Evolutionary conservation across 75 land plant species (phyloP), one percentile per base, ranked within the genome.

Genomic region (Azolla pinnata): DNA sequence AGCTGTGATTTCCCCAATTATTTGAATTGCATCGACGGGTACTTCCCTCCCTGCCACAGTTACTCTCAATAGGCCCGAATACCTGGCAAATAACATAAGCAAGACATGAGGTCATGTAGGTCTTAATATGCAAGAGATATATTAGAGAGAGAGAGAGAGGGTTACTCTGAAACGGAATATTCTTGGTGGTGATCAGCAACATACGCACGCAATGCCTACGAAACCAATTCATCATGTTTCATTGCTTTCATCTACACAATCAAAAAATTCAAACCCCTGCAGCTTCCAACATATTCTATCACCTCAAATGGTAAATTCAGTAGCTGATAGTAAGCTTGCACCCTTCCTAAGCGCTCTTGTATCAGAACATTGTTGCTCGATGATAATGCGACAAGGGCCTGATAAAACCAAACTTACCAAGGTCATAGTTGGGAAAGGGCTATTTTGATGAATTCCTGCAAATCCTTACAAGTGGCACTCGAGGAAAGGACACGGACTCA

Each of bases 281-380:
- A n/a, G n/a, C n/a, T n/a, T n/a, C 45, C 34, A 27, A 47, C 0
- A 57, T 14, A 0, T 31, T 1, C 28, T 32, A 54, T 75, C 49
- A 68, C 98, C 87, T 93, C 96, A 79, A 83, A 93, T 44, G 98
- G 98, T 77, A 93, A 64, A 50, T 88, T 89, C 35, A 93, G 40
- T 25, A 90, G 86, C 47, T 93, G 96, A 60, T 79, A 89, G 47
- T 93, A 93, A 21, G 85, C 89, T 14, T 90, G 79, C 25, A 88
- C 85, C 52, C 78, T 79, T 59, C 89, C 96, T 29, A 93, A 66
- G 66, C 85, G 84, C 63, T 83, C 75, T 32, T 79, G 87, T 19
- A 93, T 74, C 54, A 67, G 66, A 51, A 86, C 82, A 61, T 73
- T 77, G 53, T 82, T 68, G 26, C 84, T 79, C 29, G 89, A 84